These are phyloP conservation scores for Hevea brasiliensis DNA, from an alignment of 345 rosid genomes.

Conservation along the genomic window DNA sequence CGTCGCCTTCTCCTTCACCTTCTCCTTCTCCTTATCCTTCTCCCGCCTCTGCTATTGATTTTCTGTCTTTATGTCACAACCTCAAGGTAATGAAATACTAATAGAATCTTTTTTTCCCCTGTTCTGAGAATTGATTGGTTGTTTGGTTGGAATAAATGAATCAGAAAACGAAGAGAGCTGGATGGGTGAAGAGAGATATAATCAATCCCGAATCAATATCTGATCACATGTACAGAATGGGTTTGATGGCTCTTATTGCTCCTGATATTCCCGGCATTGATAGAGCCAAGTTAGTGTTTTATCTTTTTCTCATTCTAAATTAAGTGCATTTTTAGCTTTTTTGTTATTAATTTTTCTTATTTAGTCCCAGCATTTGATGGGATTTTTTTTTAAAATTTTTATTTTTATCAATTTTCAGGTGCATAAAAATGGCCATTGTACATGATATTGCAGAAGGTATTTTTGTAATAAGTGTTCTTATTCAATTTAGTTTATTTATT, in stretches of 20 bases:
- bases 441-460: conserved; percentile 97
- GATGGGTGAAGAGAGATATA: conserved; percentile 78
- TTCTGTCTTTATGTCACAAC: conserved; percentile 85
- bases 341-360: no score
- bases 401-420: conserved; percentile 45
- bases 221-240: conserved; percentile 98
- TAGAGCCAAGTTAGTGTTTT: conserved; percentile 64
- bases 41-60: conserved; percentile 73
- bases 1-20: conserved; percentile 14
- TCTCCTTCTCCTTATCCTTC: conserved; percentile 32
- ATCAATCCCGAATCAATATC: conserved; percentile 79
- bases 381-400: neutral
- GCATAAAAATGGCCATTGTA: conserved; percentile 91
- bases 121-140: neutral
- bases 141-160: neutral
- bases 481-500: neutral
- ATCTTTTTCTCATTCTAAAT: neutral
- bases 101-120: no score
- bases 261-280: conserved; percentile 78
- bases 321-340: no score
- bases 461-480: neutral
- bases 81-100: conserved; percentile 55
- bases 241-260: conserved; percentile 80
- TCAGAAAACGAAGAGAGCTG: conserved; percentile 89
- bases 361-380: neutral